phyloP scores from a whole-genome alignment of 139 green algal species.

The Marvania coccoides region DNA sequence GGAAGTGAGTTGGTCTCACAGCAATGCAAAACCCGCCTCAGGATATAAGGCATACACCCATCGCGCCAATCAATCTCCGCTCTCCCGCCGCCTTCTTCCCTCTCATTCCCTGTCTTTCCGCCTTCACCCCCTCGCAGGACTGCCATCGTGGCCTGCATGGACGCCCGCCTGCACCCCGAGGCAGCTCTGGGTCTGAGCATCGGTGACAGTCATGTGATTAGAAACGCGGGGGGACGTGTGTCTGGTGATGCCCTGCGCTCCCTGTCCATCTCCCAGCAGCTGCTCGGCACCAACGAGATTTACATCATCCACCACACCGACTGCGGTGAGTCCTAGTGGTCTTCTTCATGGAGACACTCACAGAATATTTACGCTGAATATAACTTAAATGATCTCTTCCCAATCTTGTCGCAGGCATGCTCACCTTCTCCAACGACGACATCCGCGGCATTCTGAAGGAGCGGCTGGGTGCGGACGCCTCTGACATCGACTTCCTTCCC shows the following conservation, averaged over 20 bases:
- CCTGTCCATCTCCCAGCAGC: constrained; percentile 52
- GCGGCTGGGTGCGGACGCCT: constrained; percentile 29
- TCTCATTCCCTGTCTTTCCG: too few species aligned
- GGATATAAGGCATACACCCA: too few species aligned
- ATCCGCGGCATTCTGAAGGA: constrained; percentile 34
- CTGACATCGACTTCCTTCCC: constrained; percentile 33
- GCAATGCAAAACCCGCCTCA: too few species aligned
- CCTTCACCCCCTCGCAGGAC: not conserved
- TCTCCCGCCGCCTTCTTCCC: too few species aligned
- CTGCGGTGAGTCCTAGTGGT: constrained; percentile 54
- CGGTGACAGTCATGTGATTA: constrained; percentile 47
- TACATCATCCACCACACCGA: constrained; percentile 63
- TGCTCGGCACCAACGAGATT: constrained; percentile 60
- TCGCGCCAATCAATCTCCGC: too few species aligned
- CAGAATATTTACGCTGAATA: not conserved
- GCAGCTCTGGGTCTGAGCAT: constrained; percentile 39
- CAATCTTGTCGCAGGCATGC: constrained; percentile 8
- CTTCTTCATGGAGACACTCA: constrained; percentile 18
- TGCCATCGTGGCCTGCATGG: constrained; percentile 1
- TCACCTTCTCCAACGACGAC: constrained; percentile 16
- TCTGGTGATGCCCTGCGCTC: constrained; percentile 46
- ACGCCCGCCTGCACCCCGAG: constrained; percentile 30
- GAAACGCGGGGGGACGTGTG: constrained; percentile 56
- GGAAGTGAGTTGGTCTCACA: too few species aligned
- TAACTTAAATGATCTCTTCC: not conserved